These are phyloP conservation scores for Nothomitra cinnamomea DNA, from an alignment of 2,329 filamentous ascomycete species.

Conservation along the genomic window DNA sequence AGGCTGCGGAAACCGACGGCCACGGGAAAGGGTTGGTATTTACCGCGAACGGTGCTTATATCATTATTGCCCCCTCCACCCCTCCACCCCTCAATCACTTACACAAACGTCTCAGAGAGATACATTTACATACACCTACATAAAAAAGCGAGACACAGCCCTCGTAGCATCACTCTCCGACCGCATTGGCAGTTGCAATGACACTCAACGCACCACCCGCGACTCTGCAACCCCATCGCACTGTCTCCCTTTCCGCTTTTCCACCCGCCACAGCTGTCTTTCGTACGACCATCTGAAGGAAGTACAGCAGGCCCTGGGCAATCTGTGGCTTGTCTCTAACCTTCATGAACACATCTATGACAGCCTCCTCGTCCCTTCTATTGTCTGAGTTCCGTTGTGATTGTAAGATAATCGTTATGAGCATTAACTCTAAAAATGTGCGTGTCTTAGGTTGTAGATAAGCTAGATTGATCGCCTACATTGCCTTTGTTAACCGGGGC, in stretches of 20 bases:
- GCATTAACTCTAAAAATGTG: constrained; percentile 62
- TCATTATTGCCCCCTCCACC: no score
- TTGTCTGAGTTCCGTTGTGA: constrained; percentile 35
- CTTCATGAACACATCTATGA: constrained; percentile 50
- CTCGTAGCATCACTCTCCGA: constrained; percentile 26
- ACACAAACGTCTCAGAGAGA: no score
- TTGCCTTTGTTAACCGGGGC: not conserved
- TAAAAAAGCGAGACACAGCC: no score
- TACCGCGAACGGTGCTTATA: not conserved
- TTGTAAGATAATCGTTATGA: constrained; percentile 58
- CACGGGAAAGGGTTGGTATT: no score
- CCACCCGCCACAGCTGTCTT: constrained; percentile 40
- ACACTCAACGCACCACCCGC: constrained; percentile 21
- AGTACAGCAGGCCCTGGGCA: constrained; percentile 59
- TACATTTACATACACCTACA: no score
- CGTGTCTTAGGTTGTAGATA: constrained; percentile 61
- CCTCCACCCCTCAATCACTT: not conserved
- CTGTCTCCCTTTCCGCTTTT: constrained; percentile 33
- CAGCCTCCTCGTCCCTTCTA: constrained; percentile 34
- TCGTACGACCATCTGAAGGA: constrained; percentile 57
- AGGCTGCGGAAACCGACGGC: constrained; percentile 17
- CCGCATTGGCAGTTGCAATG: constrained; percentile 16
- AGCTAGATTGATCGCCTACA: constrained; percentile 54
- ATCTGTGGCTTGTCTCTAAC: constrained; percentile 47
- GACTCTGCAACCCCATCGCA: constrained; percentile 27